Conservation (phyloP, 106 monocot genomes). For the Triglochin maritima region DNA sequence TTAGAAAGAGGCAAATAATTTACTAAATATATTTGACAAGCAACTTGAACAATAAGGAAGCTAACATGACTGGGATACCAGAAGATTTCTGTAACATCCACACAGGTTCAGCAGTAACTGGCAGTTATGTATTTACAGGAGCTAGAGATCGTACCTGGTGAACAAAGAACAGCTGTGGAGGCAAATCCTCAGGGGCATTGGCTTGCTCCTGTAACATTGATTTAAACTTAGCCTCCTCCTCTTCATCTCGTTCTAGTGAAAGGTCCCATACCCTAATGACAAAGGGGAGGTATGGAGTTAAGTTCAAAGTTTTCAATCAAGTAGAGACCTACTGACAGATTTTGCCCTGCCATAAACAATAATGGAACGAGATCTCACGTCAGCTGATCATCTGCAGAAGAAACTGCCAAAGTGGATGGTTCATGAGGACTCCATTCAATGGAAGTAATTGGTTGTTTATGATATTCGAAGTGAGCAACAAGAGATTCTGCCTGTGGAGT, state of each 20-base stretch:
- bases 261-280: conserved; percentile 82
- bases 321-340: too few relatives aligned
- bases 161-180: conserved; percentile 93
- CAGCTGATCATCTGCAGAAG: conserved; percentile 82
- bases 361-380: conserved; percentile 44
- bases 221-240: conserved; percentile 94
- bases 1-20: too few relatives aligned
- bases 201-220: conserved; percentile 69
- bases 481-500: conserved; percentile 54
- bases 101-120: too few relatives aligned
- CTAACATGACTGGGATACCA: too few relatives aligned
- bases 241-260: conserved; percentile 85
- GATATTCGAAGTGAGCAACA: conserved; percentile 92
- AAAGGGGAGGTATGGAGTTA: too few relatives aligned
- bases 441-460: conserved; percentile 82
- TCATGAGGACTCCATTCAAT: conserved; percentile 99
- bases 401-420: conserved; percentile 80
- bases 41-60: too few relatives aligned
- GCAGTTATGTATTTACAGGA: too few relatives aligned
- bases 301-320: too few relatives aligned
- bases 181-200: conserved; percentile 75
- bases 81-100: too few relatives aligned
- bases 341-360: too few relatives aligned
- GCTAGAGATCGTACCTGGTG: too few relatives aligned
- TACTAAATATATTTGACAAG: too few relatives aligned